Evolutionary conservation across 306 rosid species (phyloP), one percentile per base, ranked within the genome.

Genomic region (Potentilla sterilis): DNA sequence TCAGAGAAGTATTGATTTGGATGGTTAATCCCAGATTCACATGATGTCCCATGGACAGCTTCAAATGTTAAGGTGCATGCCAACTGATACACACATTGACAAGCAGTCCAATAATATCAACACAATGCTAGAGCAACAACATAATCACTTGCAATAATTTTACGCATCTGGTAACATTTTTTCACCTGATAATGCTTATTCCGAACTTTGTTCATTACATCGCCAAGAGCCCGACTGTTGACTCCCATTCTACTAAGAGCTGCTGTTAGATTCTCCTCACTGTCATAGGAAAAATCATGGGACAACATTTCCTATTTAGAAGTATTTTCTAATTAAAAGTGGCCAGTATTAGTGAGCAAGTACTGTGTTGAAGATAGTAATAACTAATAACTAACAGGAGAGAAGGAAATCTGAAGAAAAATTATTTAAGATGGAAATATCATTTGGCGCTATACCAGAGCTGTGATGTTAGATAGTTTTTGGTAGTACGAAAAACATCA

Each of bases 31-130:
- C 99, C 99, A n/a, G 96, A 82, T 77, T 95, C 97, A 67, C 93
- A 86, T 13, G 90, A 80, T 72, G 83, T 62, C 67, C 83, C 91
- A 80, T 92, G 97, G 51, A 90, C 77, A 71, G 96, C 88, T 90
- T 92, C 99, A 82, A 95, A 95, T 21, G 97, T 90, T 84, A 90
- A 84, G 80, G 99, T 95, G 86, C 97, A 95, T n/a, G 99, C 97
- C 84, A 95, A 80, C 97, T 95, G 87, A 77, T 22, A 78, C 73
- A 72, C 70, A 42, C 57, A 77, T 77, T 59, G 80, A 37, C 78
- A 81, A 72, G 64, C 67, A 65, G 74, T 71, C 84, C 70, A 47
- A 18, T 69, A 71, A 78, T 49, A 51, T 77, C 49, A 79, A 75
- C 34, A 75, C 71, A 49, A 75, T 69, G 41, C 38, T n/a, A 40